phyloP scores from a whole-genome alignment of 306 rosid genomes.

The Astragalus glycyphyllos region DNA sequence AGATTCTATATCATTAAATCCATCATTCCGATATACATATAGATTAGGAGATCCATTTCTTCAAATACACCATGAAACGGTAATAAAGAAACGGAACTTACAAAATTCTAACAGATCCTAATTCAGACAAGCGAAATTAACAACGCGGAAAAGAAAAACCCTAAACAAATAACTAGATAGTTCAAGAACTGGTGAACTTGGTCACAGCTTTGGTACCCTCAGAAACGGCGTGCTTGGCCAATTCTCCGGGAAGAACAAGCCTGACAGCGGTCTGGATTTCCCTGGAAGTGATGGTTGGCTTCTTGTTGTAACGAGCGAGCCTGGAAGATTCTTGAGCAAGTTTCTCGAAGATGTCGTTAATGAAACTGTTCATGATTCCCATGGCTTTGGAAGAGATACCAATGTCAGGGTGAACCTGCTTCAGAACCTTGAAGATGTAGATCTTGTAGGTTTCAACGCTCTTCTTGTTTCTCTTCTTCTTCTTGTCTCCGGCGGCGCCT shows the following conservation, averaged over 20 bases:
- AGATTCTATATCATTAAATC: not conserved
- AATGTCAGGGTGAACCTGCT: constrained; percentile 79
- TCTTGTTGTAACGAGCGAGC: constrained; percentile 80
- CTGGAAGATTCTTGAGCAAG: constrained; percentile 74
- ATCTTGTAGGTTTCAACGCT: constrained; percentile 76
- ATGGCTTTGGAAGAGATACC: constrained; percentile 81
- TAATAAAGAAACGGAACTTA: not conserved
- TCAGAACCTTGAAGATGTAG: constrained; percentile 77
- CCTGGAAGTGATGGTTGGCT: constrained; percentile 74
- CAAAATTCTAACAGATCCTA: constrained; percentile 7
- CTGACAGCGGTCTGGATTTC: constrained; percentile 83
- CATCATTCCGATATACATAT: constrained; percentile 21
- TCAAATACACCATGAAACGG: too few species aligned
- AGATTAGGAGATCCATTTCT: too few species aligned
- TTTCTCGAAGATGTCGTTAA: constrained; percentile 80
- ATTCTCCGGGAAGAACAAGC: constrained; percentile 70
- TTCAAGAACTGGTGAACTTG: constrained; percentile 59
- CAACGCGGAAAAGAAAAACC: not conserved
- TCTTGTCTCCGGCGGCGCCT: constrained; percentile 62
- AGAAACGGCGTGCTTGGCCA: constrained; percentile 76
- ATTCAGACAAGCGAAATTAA: not conserved
- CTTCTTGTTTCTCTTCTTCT: constrained; percentile 77
- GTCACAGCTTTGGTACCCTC: constrained; percentile 84
- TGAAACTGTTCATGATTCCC: constrained; percentile 82
- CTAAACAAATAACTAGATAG: not conserved